Conservation (phyloP, 352 stramenopile genomes). For the Globisporangium yorkense region DNA sequence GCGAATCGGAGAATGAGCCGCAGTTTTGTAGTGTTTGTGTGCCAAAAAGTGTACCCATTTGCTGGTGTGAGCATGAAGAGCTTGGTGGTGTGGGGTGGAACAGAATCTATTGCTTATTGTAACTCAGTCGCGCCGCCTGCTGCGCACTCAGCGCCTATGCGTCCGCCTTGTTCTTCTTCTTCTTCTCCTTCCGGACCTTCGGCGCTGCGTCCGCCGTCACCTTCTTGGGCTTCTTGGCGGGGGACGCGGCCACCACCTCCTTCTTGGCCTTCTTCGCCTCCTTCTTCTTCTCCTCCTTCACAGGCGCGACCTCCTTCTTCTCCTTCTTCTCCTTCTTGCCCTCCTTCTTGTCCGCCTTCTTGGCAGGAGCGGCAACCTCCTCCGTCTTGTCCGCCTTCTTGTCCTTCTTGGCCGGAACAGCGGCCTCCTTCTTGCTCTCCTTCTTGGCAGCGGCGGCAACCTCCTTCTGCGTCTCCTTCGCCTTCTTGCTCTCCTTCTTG, state of each 20-base stretch:
- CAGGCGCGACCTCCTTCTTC: not conserved
- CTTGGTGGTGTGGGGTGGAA: not conserved
- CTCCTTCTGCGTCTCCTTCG: not conserved
- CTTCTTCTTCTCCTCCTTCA: constrained; percentile 8
- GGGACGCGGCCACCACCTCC: not conserved
- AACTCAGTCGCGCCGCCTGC: too few species aligned
- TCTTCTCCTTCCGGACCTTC: constrained; percentile 8
- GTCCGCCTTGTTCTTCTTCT: constrained; percentile 13
- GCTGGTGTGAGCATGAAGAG: too few species aligned
- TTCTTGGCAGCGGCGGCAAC: not conserved
- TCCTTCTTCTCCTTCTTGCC: not conserved
- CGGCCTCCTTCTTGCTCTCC: not conserved
- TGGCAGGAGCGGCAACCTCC: not conserved
- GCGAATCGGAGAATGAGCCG: not conserved
- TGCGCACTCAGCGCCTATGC: not conserved
- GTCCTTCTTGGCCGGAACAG: not conserved
- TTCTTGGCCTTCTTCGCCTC: constrained; percentile 17
- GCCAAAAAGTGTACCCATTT: not conserved
- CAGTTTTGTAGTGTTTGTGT: not conserved
- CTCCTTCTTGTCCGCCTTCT: not conserved
- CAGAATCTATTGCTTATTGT: not conserved
- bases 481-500: not conserved
- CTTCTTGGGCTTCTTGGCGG: constrained; percentile 16
- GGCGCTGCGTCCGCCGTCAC: constrained; percentile 6
- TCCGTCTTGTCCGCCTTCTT: not conserved